Base-by-base conservation (phyloP, 2,329 filamentous ascomycete species). In the Paramyrothecium sp. region DNA sequence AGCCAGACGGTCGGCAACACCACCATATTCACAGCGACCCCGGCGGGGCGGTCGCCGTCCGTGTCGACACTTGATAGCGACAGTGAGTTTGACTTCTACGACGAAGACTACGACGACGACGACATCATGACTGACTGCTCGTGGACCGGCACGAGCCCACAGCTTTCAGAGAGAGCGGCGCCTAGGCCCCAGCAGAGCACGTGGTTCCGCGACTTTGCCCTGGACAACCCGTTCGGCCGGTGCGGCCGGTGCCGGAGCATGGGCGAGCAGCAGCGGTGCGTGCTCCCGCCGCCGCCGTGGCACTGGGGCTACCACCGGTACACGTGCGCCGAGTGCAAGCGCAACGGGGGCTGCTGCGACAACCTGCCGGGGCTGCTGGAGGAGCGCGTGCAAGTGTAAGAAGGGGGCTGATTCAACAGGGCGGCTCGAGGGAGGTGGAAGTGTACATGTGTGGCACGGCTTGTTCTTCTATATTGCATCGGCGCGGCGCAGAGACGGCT, bases 171-270 rank as follows among this genome's bases (percentile, higher is more conserved):
- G n/a, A 44, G n/a, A 17, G 5, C 38, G 5, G 5, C n/a, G 13
- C n/a, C 38, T 4, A 19, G 13, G 38, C 13, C 5, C 13, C 13
- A 44, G 13, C 3, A 12, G 12, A 23, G 50, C 23, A 19, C 26
- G 11, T 10, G 10, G 26, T 10, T 30, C 5, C 26, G 26, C 26
- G 26, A 30, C 26, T 30, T 30, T 30, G 26, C 26, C 26, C 4
- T 30, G 26, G 50, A 51, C 26, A 51, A 51, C 50, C 50, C 50
- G 10, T 51, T 51, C 26, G 50, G 50, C 16, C 50, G 26, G 50
- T 51, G 50, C 50, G 17, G 22, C 4, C 22, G 11, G 13, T 51
- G 50, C 50, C 50, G 26, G 3, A 26, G 20, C 22, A 8, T 17
- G 22, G 50, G 50, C 23, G 26, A 51, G 17, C 22, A 26, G n/a